Base-by-base conservation (phyloP, 2,329 filamentous ascomycete genomes). In the Stachybotrys chartarum region DNA sequence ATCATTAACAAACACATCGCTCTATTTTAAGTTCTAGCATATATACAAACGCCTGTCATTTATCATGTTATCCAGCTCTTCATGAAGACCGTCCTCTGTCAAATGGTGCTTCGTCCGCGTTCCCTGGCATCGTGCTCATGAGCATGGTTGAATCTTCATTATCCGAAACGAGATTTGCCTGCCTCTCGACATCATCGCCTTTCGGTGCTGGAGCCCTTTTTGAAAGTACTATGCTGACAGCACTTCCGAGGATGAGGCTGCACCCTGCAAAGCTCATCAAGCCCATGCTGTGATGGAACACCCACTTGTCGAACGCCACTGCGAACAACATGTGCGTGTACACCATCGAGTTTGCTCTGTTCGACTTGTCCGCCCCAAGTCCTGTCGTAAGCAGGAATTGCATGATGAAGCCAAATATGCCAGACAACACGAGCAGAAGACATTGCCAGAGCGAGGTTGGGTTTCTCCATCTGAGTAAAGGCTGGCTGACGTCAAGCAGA, bases 361-460 rank as follows among this genome's bases (percentile, higher is more conserved):
- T 82, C 18, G 78, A 79, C 58, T 86, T 87, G 64, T 92, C 88
- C 58, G 86, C 83, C 30, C 87, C 74, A 51, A 97, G 72, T 0
- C 90, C 91, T 1, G 83, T 81, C 1, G 91, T 94, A 17, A 95
- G 75, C n/a, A 95, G 77, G 61, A 91, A 91, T 79, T 96, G 92
- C 82, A 93, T 88, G 24, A 87, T 68, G 66, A 96, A 93, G 0
- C 92, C 92, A 60, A 86, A 86, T 0, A 83, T 65, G 0, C 88
- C 90, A 5, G 96, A 74, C 44, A 86, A 81, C 0, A 85, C 54
- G 16, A 96, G 72, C 45, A 91, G 78, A 0, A 73, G 68, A 86
- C 88, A 93, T 66, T 92, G 76, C 53, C 70, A 72, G 46, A 63
- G 12, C 30, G 74, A 67, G 5, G 68, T 61, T 1, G 76, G 74